Percentiles rank a stretch among this genome's conserved stretches.
These are phyloP conservation scores for Zymoseptoria pseudotritici DNA, from an alignment of 2,329 filamentous ascomycete species.

Conservation along the genomic window DNA sequence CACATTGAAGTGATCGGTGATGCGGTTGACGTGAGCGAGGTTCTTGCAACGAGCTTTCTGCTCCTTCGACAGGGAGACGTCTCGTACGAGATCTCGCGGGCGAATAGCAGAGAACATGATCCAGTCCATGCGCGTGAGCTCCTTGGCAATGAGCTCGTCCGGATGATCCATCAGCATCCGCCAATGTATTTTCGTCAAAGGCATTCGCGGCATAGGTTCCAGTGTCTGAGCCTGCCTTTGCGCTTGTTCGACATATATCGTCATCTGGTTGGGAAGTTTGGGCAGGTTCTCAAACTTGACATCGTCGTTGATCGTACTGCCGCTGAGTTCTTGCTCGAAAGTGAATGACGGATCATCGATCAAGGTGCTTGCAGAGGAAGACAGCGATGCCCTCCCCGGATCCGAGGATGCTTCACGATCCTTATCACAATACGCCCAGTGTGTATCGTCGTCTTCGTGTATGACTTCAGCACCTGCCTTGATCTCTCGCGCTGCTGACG, in stretches of 20 bases:
- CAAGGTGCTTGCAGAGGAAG: slow-evolving; percentile 27
- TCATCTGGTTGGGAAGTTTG: slow-evolving; percentile 38
- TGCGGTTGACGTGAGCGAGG: slow-evolving; percentile 81
- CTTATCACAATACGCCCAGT: slow-evolving; percentile 81
- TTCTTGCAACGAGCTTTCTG: slow-evolving; percentile 57
- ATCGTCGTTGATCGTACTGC: slow-evolving; percentile 24
- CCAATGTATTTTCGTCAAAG: slow-evolving; percentile 79
- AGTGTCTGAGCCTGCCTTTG: slow-evolving; percentile 68
- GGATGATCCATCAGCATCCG: slow-evolving; percentile 81
- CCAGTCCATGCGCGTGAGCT: slow-evolving; percentile 95
- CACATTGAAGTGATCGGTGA: slow-evolving; percentile 74
- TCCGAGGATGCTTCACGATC: slow-evolving; percentile 38
- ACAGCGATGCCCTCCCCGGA: slow-evolving; percentile 31
- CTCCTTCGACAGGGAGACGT: slow-evolving; percentile 59
- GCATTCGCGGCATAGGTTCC: slow-evolving; percentile 59
- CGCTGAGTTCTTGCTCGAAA: slow-evolving; percentile 24
- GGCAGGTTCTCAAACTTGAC: slow-evolving; percentile 24
- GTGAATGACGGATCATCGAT: slow-evolving; percentile 28
- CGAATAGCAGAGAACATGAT: slow-evolving; percentile 94
- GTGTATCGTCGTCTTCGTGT: slow-evolving; percentile 80
- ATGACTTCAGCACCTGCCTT: slow-evolving; percentile 67
- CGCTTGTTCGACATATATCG: slow-evolving; percentile 67
- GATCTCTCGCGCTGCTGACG: slow-evolving; percentile 79
- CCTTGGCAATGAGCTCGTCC: slow-evolving; percentile 78
- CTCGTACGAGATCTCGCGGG: slow-evolving; percentile 83